A percentile compares a stretch with the other conserved stretches of the same genome.
phyloP scores from a whole-genome alignment of 257 asterid species.

The Misopates orontium region DNA sequence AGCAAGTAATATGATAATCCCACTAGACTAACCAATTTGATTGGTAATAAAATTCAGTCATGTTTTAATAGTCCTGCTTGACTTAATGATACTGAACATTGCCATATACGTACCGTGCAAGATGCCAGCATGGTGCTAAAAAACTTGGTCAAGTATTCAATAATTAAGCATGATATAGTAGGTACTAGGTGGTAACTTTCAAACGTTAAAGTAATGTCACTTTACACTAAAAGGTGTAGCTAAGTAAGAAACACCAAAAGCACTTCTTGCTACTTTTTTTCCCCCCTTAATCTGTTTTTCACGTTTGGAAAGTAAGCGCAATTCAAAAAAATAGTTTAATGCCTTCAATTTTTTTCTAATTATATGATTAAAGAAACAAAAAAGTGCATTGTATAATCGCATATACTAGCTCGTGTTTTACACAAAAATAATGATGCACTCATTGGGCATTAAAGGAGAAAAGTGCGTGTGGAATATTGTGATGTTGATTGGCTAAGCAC shows the following conservation, averaged over 20 bases:
- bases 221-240: background rate
- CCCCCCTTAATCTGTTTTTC: background rate
- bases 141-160: background rate
- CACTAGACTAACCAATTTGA: too few relatives aligned
- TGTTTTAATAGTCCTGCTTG: background rate
- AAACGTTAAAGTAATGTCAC: background rate
- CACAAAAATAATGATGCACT: background rate
- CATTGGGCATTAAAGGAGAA: background rate
- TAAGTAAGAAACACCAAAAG: background rate
- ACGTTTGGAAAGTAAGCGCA: background rate
- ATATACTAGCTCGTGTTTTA: background rate
- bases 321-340: background rate
- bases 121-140: too few relatives aligned
- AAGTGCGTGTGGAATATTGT: background rate
- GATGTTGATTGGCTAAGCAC: constrained; percentile 4
- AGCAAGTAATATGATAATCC: too few relatives aligned
- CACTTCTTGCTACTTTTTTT: background rate
- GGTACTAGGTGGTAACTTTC: background rate
- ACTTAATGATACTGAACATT: background rate
- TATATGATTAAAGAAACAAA: background rate
- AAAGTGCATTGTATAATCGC: background rate
- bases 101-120: background rate
- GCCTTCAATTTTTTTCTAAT: background rate
- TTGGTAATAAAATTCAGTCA: background rate
- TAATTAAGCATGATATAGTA: background rate